These are phyloP conservation scores for Pneumocystis murina DNA, from an alignment of 1,139 yeast genomes.

Conservation along the genomic window DNA sequence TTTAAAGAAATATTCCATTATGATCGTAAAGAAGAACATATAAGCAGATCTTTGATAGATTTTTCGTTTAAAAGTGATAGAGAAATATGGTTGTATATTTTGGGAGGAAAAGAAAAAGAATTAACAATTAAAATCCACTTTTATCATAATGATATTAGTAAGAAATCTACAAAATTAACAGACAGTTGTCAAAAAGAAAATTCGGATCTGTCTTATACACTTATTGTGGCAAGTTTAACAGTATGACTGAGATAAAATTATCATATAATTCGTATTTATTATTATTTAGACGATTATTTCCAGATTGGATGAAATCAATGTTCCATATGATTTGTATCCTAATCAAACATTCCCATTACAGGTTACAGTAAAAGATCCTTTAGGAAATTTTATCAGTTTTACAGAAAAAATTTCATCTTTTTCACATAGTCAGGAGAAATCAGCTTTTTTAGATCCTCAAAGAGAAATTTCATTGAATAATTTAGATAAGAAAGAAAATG, in stretches of 20 bases:
- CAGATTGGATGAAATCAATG: slow-evolving; percentile 17
- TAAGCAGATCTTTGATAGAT: slow-evolving; percentile 19
- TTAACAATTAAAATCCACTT: slow-evolving; percentile 24
- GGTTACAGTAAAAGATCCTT: slow-evolving; percentile 44
- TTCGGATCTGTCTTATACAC: slow-evolving; percentile 8
- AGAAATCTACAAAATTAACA: background rate
- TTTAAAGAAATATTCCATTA: slow-evolving; percentile 17
- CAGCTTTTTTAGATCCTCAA: background rate
- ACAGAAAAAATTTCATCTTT: slow-evolving; percentile 27
- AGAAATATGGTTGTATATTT: slow-evolving; percentile 46
- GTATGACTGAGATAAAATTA: slow-evolving; percentile 9
- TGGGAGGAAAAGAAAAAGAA: slow-evolving; percentile 24
- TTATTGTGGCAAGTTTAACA: slow-evolving; percentile 14
- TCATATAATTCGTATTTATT: slow-evolving; percentile 6
- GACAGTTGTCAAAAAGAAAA: background rate
- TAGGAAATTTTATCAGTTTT: slow-evolving; percentile 47
- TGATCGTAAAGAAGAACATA: slow-evolving; percentile 17
- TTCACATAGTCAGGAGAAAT: slow-evolving; percentile 13
- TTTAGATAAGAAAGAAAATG: background rate
- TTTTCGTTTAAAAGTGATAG: slow-evolving; percentile 18
- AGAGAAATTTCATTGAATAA: background rate
- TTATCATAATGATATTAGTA: slow-evolving; percentile 1
- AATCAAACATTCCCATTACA: slow-evolving; percentile 21
- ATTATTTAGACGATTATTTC: slow-evolving; percentile 24
- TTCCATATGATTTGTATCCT: slow-evolving; percentile 5